phyloP scores from a whole-genome alignment of 495 filamentous ascomycete species.

The Articulospora tetracladia region DNA sequence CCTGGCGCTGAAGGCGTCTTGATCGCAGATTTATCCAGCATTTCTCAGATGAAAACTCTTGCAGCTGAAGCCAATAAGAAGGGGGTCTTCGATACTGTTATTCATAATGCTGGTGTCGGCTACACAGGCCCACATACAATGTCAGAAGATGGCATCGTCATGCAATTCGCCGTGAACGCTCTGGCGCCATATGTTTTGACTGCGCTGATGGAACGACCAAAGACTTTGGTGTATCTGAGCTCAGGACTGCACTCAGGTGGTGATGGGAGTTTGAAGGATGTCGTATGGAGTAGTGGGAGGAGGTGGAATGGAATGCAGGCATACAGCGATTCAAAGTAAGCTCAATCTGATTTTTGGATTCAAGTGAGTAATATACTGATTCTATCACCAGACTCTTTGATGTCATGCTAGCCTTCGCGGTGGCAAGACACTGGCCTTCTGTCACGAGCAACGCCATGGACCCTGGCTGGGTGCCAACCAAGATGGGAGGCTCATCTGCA shows the following conservation, averaged over 20 bases:
- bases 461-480: constrained; percentile 62
- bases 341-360: neutral
- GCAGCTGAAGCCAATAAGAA: constrained; percentile 44
- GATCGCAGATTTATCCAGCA: constrained; percentile 45
- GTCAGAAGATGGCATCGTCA: constrained; percentile 40
- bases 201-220: constrained; percentile 47
- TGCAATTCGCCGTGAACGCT: constrained; percentile 52
- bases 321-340: constrained; percentile 19
- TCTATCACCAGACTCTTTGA: constrained; percentile 51
- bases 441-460: constrained; percentile 48
- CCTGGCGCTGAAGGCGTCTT: constrained; percentile 47
- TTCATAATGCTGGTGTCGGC: constrained; percentile 56
- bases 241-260: constrained; percentile 47
- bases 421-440: constrained; percentile 45
- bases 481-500: constrained; percentile 53
- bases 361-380: constrained; percentile 32
- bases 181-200: constrained; percentile 56
- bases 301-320: constrained; percentile 14
- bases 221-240: constrained; percentile 47
- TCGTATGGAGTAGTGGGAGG: constrained; percentile 25
- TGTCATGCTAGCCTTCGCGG: constrained; percentile 49
- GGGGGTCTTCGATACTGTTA: constrained; percentile 49
- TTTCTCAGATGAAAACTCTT: constrained; percentile 49
- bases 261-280: constrained; percentile 36
- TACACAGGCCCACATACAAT: constrained; percentile 27